Conservation (phyloP, 441 rosid genomes). For the Gossypium lobatum region DNA sequence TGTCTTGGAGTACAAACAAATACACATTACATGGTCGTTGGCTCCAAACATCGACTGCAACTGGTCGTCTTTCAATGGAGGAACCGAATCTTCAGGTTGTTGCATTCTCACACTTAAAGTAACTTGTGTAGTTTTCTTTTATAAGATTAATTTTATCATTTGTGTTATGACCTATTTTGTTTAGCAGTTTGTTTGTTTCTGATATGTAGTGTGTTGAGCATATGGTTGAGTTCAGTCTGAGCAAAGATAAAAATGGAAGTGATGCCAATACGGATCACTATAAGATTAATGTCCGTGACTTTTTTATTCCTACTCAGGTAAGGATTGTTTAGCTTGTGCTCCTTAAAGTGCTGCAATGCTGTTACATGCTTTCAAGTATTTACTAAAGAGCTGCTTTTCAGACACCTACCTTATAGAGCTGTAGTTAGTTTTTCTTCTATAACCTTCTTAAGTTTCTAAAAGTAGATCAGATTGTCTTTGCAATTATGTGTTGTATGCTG, state of each 20-base stretch:
- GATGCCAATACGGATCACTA: conserved; percentile 30
- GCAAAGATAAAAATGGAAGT: conserved; percentile 36
- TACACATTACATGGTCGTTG: conserved; percentile 83
- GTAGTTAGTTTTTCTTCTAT: background rate
- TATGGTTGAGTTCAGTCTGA: conserved; percentile 58
- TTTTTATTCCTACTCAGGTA: conserved; percentile 92
- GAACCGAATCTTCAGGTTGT: conserved; percentile 97
- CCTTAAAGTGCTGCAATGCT: conserved; percentile 3
- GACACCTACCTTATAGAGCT: background rate
- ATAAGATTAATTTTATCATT: background rate
- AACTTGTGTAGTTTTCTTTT: background rate
- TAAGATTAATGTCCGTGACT: conserved; percentile 83
- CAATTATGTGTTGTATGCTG: background rate
- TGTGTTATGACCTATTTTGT: conserved; percentile 12
- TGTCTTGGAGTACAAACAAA: conserved; percentile 60
- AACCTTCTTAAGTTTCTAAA: background rate
- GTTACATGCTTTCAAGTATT: background rate
- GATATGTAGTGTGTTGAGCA: conserved; percentile 92
- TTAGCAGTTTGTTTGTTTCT: conserved; percentile 16
- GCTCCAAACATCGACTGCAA: conserved; percentile 98
- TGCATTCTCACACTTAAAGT: conserved; percentile 9
- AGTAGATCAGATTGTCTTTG: background rate
- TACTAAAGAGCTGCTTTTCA: background rate
- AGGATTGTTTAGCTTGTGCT: conserved; percentile 9
- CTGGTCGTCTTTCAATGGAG: conserved; percentile 89